These are phyloP conservation scores for Mycena chlorophos DNA, from an alignment of 768 basidiomycete species.

Conservation along the genomic window DNA sequence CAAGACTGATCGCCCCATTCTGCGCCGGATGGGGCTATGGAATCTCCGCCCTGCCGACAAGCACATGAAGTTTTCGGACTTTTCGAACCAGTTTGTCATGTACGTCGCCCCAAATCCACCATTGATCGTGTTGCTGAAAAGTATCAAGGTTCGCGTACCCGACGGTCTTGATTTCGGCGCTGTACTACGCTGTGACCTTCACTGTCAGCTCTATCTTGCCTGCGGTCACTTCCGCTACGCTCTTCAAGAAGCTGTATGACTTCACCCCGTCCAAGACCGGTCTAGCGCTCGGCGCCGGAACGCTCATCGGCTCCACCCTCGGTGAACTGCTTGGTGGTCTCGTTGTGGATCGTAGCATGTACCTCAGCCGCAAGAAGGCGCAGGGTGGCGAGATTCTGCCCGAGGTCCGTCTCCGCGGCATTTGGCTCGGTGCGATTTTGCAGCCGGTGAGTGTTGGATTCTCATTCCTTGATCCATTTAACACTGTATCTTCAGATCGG, in stretches of 20 bases:
- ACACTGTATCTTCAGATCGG: constrained; percentile 6
- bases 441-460: constrained; percentile 4
- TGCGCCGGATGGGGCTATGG: constrained; percentile 15
- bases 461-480: background rate
- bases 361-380: constrained; percentile 10
- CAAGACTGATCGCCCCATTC: constrained; percentile 7
- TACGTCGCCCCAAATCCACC: background rate
- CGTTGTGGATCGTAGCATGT: constrained; percentile 20
- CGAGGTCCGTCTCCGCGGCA: constrained; percentile 18
- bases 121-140: background rate
- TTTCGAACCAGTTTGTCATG: constrained; percentile 16
- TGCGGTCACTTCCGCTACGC: constrained; percentile 21
- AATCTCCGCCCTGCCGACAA: constrained; percentile 16
- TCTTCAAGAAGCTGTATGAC: constrained; percentile 12
- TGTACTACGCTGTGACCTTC: constrained; percentile 19
- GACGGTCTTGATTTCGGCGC: constrained; percentile 2
- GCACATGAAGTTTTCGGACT: constrained; percentile 11
- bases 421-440: constrained; percentile 18
- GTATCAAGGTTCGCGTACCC: background rate
- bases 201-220: constrained; percentile 17
- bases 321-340: constrained; percentile 21
- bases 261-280: constrained; percentile 20
- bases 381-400: constrained; percentile 12
- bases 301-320: constrained; percentile 15
- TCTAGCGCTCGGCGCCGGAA: constrained; percentile 17